Base-by-base conservation (phyloP, 805 yeast species). In the Pichia eremophila region DNA sequence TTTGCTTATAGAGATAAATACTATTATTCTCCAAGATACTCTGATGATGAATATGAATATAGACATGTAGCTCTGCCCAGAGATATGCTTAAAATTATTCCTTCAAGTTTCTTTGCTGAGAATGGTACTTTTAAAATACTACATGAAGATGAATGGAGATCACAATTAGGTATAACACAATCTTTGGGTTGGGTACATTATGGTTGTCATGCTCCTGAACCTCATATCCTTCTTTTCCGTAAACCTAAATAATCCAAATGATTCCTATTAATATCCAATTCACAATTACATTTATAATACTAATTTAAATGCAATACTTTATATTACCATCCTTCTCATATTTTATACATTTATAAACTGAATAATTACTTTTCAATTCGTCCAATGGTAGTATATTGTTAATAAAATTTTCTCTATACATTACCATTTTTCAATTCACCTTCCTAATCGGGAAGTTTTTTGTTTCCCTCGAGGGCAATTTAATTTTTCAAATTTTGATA, bases 131-230 rank as follows among this genome's bases (percentile, higher is more conserved):
- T 93, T 57, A 80, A 96, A 55, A 87, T 93, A 40, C 70, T 93
- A 38, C 67, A 85, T 43, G 99, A 93, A 65, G 98, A 93, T 56
- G 99, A 93, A 67, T 93, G 99, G 99, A 76, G 99, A 65, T 56
- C 59, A 12, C 98, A 97, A 1, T 70, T 93, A 44, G 99, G 99
- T 3, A 89, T 93, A 59, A 93, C 98, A 8, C 99, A 93, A 66
- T 85, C 95, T 36, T 71, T 93, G 51, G 99, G 99, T 1, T 93
- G 99, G 99, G 93, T 77, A 46, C 99, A 93, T 66, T 93, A 91
- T 62, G 99, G 93, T 60, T 90, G 96, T 39, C 99, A 93, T 64
- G 85, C 98, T 1, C 99, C 99, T 40, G 99, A 93, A 66, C 99
- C 99, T 27, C 99, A 93, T 63, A 93, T 93, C 51, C 70, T 93